Evolutionary conservation across 352 stramenopile species (phyloP), one percentile per base, ranked within the genome.

Genomic region (Aphanomyces stellatus): DNA sequence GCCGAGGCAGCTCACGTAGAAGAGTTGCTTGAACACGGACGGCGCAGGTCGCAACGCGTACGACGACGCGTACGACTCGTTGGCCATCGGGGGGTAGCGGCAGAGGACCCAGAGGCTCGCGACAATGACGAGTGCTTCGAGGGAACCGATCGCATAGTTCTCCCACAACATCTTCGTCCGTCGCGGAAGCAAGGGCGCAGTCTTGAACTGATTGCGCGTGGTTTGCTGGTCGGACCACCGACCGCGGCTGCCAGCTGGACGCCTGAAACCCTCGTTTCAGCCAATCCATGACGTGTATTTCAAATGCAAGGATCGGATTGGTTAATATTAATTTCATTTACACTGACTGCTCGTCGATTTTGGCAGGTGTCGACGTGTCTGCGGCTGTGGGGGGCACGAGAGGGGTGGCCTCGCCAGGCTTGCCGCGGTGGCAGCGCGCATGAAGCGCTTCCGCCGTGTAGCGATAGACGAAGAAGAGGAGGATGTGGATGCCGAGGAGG

Each of bases 1-100:
- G 2, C 53, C 71, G 17, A 73, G 41, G 46, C 60, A 67, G 33
- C n/a, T 17, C 22, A 48, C 60, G 17, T 59, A 46, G 33, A 49
- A 67, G 49, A 57, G 49, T 11, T 57, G 49, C 30, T 57, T 57
- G 30, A 57, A 57, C 49, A 57, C 49, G 19, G 49, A 34, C 49
- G 49, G 49, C 19, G 49, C 22, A 15, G 49, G 49, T 11, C 49
- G 49, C 5, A 57, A 24, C 27, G 49, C 49, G 19, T 57, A 57
- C 5, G 49, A 57, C 27, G 49, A 57, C 17, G 30, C 17, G n/a
- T 57, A 57, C 49, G 49, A 33, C 25, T 57, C 49, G 28, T 57
- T 57, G 0, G 30, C 49, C n/a, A 24, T 19, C 15, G 49, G 49
- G 6, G 49, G 49, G 49, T 15, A 57, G 22, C 49, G 27, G 49